Conservation (phyloP, 164 flowering plant species). For the Warburgia ugandensis region DNA sequence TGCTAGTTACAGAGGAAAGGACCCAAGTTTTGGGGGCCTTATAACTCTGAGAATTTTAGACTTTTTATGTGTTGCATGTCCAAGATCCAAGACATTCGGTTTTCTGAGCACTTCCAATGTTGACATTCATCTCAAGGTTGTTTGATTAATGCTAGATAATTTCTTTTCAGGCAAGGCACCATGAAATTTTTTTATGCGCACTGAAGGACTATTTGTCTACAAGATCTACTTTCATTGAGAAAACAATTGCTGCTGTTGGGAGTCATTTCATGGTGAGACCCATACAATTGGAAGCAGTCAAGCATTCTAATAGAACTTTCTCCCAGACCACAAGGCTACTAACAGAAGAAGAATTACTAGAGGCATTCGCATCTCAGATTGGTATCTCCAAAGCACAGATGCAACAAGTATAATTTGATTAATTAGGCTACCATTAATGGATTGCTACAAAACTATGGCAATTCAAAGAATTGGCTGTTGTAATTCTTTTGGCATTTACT, state of each 20-base stretch:
- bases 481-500: too few species aligned
- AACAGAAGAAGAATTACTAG: conserved; percentile 36
- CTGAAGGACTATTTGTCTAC: conserved; percentile 58
- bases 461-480: too few species aligned
- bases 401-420: neutral
- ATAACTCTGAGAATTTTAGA: too few species aligned
- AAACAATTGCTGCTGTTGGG: conserved; percentile 38
- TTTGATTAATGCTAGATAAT: too few species aligned
- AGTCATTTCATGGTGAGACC: conserved; percentile 37
- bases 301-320: conserved; percentile 14
- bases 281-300: conserved; percentile 20
- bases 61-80: neutral
- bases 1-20: neutral
- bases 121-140: too few species aligned
- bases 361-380: conserved; percentile 13
- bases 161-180: conserved; percentile 56
- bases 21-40: too few species aligned
- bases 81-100: too few species aligned
- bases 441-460: too few species aligned
- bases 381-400: neutral
- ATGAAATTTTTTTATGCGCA: conserved; percentile 64
- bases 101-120: too few species aligned
- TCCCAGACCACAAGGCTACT: conserved; percentile 38
- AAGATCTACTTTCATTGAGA: conserved; percentile 51
- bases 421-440: neutral